Evolutionary conservation across 2,329 filamentous ascomycete genomes (phyloP), one percentile per base, ranked within the genome.

Genomic region (Fusarium transvaalense): DNA sequence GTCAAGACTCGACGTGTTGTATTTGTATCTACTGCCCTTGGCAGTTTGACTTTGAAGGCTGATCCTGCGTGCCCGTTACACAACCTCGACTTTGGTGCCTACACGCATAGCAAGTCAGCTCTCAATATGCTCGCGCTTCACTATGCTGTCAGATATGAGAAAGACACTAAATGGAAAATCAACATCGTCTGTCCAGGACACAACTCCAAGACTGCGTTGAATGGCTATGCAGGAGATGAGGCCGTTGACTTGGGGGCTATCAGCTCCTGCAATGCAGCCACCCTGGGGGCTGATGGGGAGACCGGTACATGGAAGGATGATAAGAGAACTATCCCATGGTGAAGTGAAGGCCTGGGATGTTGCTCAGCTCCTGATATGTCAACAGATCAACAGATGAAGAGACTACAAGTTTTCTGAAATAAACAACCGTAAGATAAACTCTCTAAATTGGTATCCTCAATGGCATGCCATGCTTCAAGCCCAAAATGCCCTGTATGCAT

Each of bases 371-470:
- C 34, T n/a, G 21, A 10, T 21, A 29, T 38, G 19, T 37, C 35
- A 51, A 43, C 14, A 19, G 35, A 17, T 43, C 14, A 39, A 51
- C 27, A 35, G n/a, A 10, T 14, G 29, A 41, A 46, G 8, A 15
- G 35, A 37, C 31, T 10, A 15, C 19, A 43, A 29, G 14, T 25
- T 43, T 57, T 35, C 59, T 10, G 31, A 31, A 62, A 61, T 62
- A 53, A 35, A 50, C 58, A 69, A 57, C 64, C 43, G 50, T 70
- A 74, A 52, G 50, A 63, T 64, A 61, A 69, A 54, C 45, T 64
- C 53, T 61, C 41, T 57, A 61, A 69, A 64, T 50, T 73, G 60
- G 61, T 68, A 69, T 73, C 58, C 60, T 61, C 60, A 56, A 48
- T 65, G 64, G 34, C 55, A 68, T 69, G 46, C 34, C 47, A 60